Percentiles rank a stretch among this genome's conserved stretches.
phyloP scores from a whole-genome alignment of 208 protist genomes.

The Trypanosoma platydactyli region DNA sequence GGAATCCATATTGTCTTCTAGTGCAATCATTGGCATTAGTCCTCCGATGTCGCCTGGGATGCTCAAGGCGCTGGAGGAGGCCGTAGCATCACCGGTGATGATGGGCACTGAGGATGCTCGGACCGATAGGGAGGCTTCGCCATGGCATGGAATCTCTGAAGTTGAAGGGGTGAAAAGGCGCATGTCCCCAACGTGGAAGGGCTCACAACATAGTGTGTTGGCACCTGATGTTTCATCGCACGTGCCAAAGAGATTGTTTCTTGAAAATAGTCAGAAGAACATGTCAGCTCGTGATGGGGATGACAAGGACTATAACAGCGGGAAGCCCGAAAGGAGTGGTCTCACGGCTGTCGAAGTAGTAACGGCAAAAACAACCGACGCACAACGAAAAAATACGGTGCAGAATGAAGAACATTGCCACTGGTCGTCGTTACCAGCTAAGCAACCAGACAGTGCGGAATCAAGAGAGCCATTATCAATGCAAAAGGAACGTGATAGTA shows the following conservation, averaged over 20 bases:
- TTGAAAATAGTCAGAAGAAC: background rate
- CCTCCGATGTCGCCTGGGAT: constrained; percentile 5
- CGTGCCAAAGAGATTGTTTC: constrained; percentile 17
- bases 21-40: background rate
- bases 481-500: background rate
- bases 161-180: background rate
- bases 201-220: background rate
- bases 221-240: background rate
- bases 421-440: background rate
- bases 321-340: background rate
- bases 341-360: background rate
- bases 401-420: background rate
- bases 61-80: constrained; percentile 11
- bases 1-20: background rate
- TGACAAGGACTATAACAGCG: background rate
- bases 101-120: background rate
- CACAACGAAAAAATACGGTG: background rate
- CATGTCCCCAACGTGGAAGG: background rate
- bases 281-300: background rate
- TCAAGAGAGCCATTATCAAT: background rate
- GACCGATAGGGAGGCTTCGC: background rate
- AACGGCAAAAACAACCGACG: background rate
- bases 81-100: constrained; percentile 11
- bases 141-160: background rate
- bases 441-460: no score